Evolutionary conservation across 2,329 filamentous ascomycete genomes (phyloP).

Genomic region (Teratosphaeriaceae sp.): DNA sequence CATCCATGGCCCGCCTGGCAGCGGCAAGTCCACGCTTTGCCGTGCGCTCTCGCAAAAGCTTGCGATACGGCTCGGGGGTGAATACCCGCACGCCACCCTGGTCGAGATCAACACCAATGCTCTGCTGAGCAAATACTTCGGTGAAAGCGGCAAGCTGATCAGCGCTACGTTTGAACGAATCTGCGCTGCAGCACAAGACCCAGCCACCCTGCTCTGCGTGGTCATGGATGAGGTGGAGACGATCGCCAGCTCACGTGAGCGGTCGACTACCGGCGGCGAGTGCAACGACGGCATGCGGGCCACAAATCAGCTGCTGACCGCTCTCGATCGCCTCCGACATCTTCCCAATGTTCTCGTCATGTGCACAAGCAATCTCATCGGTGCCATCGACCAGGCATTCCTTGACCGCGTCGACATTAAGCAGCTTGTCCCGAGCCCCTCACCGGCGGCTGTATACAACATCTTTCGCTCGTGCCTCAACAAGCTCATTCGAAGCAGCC

Average conservation of each 20-base stretch:
- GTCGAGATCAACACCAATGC: conserved; percentile 41
- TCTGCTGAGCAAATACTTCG: conserved; percentile 43
- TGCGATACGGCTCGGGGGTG: conserved; percentile 36
- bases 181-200: conserved; percentile 30
- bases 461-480: conserved; percentile 44
- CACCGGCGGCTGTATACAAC: conserved; percentile 37
- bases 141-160: conserved; percentile 21
- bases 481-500: conserved; percentile 34
- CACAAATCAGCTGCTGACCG: conserved; percentile 45
- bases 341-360: conserved; percentile 42
- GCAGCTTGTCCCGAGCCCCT: conserved; percentile 37
- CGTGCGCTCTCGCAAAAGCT: conserved; percentile 47
- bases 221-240: conserved; percentile 48
- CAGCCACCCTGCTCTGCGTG: conserved; percentile 37
- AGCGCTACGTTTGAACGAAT: conserved; percentile 39
- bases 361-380: conserved; percentile 45
- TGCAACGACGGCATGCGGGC: conserved; percentile 41
- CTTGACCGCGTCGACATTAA: conserved; percentile 45
- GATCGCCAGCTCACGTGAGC: conserved; percentile 39
- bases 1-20: conserved; percentile 43
- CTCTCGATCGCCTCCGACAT: conserved; percentile 38
- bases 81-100: conserved; percentile 31
- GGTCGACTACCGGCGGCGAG: conserved; percentile 34
- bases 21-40: conserved; percentile 39
- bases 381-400: conserved; percentile 42